Conservation (phyloP, 768 basidiomycete genomes). For the Lactarius akahatsu region DNA sequence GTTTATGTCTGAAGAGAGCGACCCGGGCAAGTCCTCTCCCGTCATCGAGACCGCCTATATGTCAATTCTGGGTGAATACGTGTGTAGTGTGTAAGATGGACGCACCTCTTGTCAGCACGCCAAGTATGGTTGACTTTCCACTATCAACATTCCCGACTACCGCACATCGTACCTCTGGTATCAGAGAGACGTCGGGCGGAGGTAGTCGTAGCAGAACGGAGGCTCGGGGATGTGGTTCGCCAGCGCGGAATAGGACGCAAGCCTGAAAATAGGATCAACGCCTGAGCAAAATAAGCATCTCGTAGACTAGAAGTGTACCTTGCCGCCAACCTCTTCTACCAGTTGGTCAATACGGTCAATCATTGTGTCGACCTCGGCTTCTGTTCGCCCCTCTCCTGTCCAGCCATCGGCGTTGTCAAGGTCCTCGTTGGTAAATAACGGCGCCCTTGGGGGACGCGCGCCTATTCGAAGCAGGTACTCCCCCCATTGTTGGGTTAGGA, state of each 20-base stretch:
- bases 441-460: constrained; percentile 55
- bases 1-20: constrained; percentile 92
- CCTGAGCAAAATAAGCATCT: not conserved
- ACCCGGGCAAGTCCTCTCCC: constrained; percentile 82
- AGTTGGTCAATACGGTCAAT: constrained; percentile 44
- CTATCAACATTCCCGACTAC: constrained; percentile 95
- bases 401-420: constrained; percentile 50
- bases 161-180: constrained; percentile 92
- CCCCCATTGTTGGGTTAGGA: constrained; percentile 66
- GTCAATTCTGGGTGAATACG: constrained; percentile 25
- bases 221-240: constrained; percentile 51
- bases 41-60: constrained; percentile 70
- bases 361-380: constrained; percentile 52
- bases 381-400: constrained; percentile 51
- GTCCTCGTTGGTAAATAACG: constrained; percentile 54
- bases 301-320: constrained; percentile 44
- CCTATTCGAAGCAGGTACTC: constrained; percentile 79
- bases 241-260: constrained; percentile 53
- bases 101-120: constrained; percentile 89
- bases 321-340: constrained; percentile 78
- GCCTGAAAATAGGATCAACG: constrained; percentile 40
- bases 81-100: constrained; percentile 30
- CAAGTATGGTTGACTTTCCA: constrained; percentile 92
- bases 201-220: constrained; percentile 70
- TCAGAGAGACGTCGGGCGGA: constrained; percentile 68